These are phyloP conservation scores for Fusarium torulosum DNA, from an alignment of 2,329 filamentous ascomycete species.

Conservation along the genomic window DNA sequence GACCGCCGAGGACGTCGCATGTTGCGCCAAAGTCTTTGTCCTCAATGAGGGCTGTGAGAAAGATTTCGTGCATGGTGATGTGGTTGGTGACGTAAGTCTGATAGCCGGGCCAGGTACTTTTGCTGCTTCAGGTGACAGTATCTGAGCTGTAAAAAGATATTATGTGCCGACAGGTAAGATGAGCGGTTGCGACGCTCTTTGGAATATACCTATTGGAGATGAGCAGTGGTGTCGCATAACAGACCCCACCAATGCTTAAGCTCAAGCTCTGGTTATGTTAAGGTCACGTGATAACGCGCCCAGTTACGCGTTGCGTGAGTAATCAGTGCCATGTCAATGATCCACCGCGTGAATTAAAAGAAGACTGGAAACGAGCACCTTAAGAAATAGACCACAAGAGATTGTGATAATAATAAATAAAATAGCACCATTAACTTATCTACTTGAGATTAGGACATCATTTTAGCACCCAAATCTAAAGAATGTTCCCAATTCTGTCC, in stretches of 20 bases:
- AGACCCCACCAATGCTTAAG: slow-evolving; percentile 27
- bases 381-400: not conserved
- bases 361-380: too few relatives aligned
- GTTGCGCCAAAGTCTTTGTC: slow-evolving; percentile 63
- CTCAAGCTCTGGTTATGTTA: not conserved
- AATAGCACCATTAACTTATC: not conserved
- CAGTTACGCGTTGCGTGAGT: not conserved
- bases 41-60: slow-evolving; percentile 66
- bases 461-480: not conserved
- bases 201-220: not conserved
- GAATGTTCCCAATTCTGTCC: not conserved
- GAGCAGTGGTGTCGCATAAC: not conserved
- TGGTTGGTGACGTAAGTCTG: not conserved
- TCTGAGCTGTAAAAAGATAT: too few relatives aligned
- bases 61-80: slow-evolving; percentile 64
- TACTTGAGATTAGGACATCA: too few relatives aligned
- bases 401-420: not conserved
- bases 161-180: not conserved
- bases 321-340: too few relatives aligned
- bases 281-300: not conserved
- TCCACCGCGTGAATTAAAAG: too few relatives aligned
- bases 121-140: not conserved
- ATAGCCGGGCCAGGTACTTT: not conserved
- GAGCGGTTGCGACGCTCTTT: not conserved
- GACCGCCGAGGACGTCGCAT: slow-evolving; percentile 67